A percentile compares a stretch with the other conserved stretches of the same genome.
These are phyloP conservation scores for Zea mays DNA, from an alignment of 176 grass and related monocot genomes.

Conservation along the genomic window Zm-B73-REFERENCE-NAM-5.0 NC_050097.1:40535001-40535500, in stretches of 20 bases:
- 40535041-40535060: not conserved
- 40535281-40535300: fast-evolving
- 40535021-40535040: not conserved
- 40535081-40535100: not conserved
- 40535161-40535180: not conserved
- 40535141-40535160: no score
- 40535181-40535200: not conserved
- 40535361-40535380: not conserved
- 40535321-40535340: no score
- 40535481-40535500: no score
- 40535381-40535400: not conserved
- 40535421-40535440: no score
- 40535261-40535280: not conserved
- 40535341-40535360: no score
- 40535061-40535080: not conserved
- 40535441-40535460: no score
- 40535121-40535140: no score
- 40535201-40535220: not conserved
- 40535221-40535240: not conserved
- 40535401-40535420: no score
- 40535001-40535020: not conserved
- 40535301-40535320: no score
- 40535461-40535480: no score
- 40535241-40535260: not conserved
- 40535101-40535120: no score